Conservation (phyloP, 257 asterid species). For the Capsicum chinense region DNA sequence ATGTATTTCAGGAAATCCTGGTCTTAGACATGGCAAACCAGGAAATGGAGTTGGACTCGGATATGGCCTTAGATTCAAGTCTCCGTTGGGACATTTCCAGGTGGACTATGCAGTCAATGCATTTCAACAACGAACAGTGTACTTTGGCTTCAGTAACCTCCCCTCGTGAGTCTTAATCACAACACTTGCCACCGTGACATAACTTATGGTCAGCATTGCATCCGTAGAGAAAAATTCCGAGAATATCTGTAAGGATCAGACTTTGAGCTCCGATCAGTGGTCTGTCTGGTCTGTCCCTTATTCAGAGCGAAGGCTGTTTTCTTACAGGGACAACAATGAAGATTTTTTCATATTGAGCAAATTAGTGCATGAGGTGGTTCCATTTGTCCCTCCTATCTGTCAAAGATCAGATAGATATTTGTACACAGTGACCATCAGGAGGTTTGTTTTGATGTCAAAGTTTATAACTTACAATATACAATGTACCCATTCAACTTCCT, state of each 20-base stretch:
- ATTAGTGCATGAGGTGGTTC: slow-evolving; percentile 20
- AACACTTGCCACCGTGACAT: neutral
- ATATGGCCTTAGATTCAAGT: slow-evolving; percentile 82
- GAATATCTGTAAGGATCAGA: neutral
- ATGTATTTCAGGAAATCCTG: slow-evolving; percentile 72
- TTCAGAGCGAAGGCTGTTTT: neutral
- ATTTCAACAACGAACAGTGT: slow-evolving; percentile 72
- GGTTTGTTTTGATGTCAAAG: neutral
- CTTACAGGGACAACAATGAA: neutral
- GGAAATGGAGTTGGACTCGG: slow-evolving; percentile 84
- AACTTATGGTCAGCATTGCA: neutral
- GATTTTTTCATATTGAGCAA: slow-evolving; percentile 11
- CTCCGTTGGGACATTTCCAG: slow-evolving; percentile 80
- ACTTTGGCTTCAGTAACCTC: slow-evolving; percentile 77
- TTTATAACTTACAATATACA: neutral
- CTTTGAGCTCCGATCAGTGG: neutral
- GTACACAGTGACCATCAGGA: slow-evolving; percentile 15
- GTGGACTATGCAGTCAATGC: slow-evolving; percentile 81
- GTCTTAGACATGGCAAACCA: slow-evolving; percentile 89
- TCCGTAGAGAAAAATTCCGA: neutral
- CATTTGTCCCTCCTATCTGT: neutral
- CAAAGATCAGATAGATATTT: slow-evolving; percentile 4
- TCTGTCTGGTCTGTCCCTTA: neutral
- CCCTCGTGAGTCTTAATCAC: slow-evolving; percentile 41
- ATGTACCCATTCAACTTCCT: neutral